Conservation (phyloP, 306 rosid genomes). For the Ormosia semicastrata region DNA sequence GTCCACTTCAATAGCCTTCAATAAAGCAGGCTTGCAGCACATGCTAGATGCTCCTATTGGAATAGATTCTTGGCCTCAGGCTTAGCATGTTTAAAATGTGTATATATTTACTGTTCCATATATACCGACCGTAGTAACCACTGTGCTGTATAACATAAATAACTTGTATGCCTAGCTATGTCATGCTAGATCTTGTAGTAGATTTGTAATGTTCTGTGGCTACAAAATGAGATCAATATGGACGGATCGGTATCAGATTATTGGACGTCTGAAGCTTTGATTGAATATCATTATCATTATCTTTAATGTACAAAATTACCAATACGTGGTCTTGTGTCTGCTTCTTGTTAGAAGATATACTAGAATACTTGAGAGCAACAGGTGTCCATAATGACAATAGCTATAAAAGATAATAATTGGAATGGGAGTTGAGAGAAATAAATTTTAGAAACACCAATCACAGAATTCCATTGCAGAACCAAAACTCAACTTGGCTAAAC, state of each 20-base stretch:
- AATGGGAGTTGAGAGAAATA: neutral
- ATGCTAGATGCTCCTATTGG: conserved; percentile 16
- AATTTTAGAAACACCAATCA: no score
- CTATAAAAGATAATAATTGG: neutral
- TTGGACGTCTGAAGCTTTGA: neutral
- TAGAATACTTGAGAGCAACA: neutral
- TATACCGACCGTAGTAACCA: neutral
- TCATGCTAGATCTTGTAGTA: neutral
- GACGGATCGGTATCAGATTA: neutral
- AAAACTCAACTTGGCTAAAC: neutral
- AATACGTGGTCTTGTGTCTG: neutral
- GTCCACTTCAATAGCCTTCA: conserved; percentile 41
- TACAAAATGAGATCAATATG: neutral
- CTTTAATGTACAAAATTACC: neutral
- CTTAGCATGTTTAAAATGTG: conserved; percentile 6
- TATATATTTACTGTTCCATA: neutral
- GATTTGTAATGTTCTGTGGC: neutral
- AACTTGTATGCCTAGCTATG: neutral
- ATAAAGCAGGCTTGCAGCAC: conserved; percentile 20
- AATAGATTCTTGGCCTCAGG: conserved; percentile 15
- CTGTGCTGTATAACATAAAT: neutral
- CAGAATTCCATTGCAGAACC: neutral
- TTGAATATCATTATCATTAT: neutral
- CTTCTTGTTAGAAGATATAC: neutral
- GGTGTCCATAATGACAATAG: neutral